These are phyloP conservation scores for Triticum timopheevii DNA, from an alignment of 176 grass and related monocot species.

Conservation along the genomic window DNA sequence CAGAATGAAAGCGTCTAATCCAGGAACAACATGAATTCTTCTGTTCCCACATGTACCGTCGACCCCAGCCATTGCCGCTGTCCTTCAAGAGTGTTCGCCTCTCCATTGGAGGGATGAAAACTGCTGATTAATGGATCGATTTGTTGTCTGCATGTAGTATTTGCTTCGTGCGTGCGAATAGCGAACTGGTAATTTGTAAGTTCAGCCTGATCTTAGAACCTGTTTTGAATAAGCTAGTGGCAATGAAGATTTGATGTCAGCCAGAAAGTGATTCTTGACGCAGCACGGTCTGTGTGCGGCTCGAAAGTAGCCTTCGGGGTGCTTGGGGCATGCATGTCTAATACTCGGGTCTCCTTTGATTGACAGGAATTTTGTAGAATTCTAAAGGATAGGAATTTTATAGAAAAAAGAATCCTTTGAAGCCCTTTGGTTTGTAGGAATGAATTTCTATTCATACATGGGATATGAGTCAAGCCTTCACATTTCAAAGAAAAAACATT, in stretches of 20 bases:
- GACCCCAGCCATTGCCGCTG: background rate
- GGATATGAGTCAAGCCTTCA: too few relatives aligned
- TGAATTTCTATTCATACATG: too few relatives aligned
- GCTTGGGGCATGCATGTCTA: too few relatives aligned
- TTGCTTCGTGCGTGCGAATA: background rate
- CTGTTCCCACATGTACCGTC: background rate
- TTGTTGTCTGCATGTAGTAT: background rate
- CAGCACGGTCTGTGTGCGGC: too few relatives aligned
- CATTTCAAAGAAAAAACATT: too few relatives aligned
- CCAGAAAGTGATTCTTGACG: too few relatives aligned
- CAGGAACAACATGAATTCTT: background rate
- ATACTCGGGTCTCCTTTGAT: too few relatives aligned
- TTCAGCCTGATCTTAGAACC: background rate
- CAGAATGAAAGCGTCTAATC: constrained; percentile 51
- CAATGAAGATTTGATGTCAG: background rate
- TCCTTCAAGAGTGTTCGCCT: background rate
- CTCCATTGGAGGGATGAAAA: background rate
- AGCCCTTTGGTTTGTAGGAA: too few relatives aligned
- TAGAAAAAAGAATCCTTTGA: too few relatives aligned
- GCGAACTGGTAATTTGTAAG: background rate
- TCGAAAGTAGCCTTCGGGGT: too few relatives aligned
- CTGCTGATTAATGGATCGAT: background rate
- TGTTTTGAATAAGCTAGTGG: background rate
- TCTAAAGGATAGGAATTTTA: too few relatives aligned
- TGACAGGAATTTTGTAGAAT: too few relatives aligned